These are phyloP conservation scores for Apophysomyces trapeziformis DNA, from an alignment of 371 early-diverging fungal species.

Conservation along the genomic window DNA sequence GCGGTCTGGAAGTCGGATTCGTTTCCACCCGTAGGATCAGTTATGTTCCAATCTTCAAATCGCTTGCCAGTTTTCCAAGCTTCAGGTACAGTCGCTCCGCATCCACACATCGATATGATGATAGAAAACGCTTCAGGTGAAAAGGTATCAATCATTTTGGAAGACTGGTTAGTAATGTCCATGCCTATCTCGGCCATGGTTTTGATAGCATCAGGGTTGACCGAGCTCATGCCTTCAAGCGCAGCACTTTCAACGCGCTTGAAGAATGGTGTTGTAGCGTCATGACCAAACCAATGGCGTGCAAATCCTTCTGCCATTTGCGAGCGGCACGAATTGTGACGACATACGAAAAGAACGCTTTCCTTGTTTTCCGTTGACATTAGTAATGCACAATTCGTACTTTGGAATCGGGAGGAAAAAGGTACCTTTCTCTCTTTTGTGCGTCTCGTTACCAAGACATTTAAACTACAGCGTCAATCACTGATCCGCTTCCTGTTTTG, in stretches of 20 bases:
- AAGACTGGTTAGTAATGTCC: constrained; percentile 6
- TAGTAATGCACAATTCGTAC: not conserved
- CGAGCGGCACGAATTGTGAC: constrained; percentile 21
- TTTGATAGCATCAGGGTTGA: constrained; percentile 14
- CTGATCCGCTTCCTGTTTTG: too few relatives aligned
- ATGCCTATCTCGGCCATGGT: constrained; percentile 3
- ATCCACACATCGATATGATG: constrained; percentile 20
- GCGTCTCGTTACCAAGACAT: too few relatives aligned
- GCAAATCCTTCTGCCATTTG: constrained; percentile 23
- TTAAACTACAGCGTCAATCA: too few relatives aligned
- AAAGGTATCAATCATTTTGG: constrained; percentile 13
- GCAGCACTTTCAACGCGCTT: constrained; percentile 18
- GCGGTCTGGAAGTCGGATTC: constrained; percentile 2
- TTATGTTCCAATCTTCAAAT: constrained; percentile 20
- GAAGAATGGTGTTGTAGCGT: not conserved
- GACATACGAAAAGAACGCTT: constrained; percentile 19
- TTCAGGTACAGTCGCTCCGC: constrained; percentile 21
- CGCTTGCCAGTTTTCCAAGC: constrained; percentile 18
- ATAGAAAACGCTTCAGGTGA: constrained; percentile 9
- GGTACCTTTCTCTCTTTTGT: too few relatives aligned
- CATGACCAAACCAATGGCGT: not conserved
- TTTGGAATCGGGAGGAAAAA: too few relatives aligned
- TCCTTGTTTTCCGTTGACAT: not conserved
- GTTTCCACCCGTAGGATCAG: constrained; percentile 14
- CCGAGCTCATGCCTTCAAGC: constrained; percentile 6